These are phyloP conservation scores for Salvia splendens DNA, from an alignment of 257 asterid species.

Conservation along the genomic window DNA sequence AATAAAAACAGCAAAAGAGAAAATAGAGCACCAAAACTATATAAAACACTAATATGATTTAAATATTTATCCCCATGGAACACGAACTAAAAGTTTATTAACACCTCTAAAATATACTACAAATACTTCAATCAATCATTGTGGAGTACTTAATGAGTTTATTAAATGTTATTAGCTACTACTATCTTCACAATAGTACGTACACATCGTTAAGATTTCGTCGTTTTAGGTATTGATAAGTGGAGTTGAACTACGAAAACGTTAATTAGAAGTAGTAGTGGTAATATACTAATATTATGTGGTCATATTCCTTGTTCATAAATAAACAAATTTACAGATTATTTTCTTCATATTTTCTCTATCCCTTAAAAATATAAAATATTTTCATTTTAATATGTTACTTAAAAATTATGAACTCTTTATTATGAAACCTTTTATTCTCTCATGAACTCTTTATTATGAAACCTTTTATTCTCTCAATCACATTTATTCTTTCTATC, in stretches of 20 bases:
- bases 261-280: neutral
- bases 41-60: neutral
- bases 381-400: no score
- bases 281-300: neutral
- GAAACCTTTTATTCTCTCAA: no score
- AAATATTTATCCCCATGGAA: neutral
- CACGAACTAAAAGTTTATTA: neutral
- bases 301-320: neutral
- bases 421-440: no score
- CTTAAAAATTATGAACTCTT: no score
- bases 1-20: neutral
- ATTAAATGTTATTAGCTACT: neutral
- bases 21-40: neutral
- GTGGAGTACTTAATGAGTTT: neutral
- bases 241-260: constrained; percentile 8
- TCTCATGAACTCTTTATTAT: no score
- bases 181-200: no score
- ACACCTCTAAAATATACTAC: neutral
- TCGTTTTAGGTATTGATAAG: neutral
- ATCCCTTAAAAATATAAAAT: no score
- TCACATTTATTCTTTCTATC: no score
- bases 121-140: constrained; percentile 1
- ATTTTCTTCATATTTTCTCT: no score
- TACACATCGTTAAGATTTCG: no score
- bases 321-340: no score